These are phyloP conservation scores for Apium graveolens DNA, from an alignment of 129 eudicot species.

Conservation along the genomic window DNA sequence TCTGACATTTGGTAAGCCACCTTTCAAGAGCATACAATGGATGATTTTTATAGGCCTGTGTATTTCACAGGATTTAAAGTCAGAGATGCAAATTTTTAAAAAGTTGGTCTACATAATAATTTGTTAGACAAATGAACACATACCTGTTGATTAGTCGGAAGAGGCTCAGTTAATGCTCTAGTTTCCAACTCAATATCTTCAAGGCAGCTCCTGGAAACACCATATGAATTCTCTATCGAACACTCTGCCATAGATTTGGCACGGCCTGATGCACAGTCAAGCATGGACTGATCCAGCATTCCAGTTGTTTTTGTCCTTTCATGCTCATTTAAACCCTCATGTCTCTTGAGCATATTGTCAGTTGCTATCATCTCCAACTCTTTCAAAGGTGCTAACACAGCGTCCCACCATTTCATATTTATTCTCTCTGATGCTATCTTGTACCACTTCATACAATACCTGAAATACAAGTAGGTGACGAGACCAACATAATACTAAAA, in stretches of 20 bases:
- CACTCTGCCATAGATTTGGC: conserved; percentile 14
- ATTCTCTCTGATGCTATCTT: conserved; percentile 76
- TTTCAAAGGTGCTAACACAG: conserved; percentile 70
- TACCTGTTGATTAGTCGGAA: conserved; percentile 97
- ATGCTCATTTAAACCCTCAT: conserved; percentile 12
- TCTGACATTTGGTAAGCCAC: conserved; percentile 91
- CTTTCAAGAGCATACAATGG: conserved; percentile 74
- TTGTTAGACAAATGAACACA: conserved; percentile 12
- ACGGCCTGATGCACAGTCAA: too few species aligned
- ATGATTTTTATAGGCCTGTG: conserved; percentile 80
- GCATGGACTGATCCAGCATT: conserved; percentile 1
- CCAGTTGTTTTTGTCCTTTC: conserved; percentile 13
- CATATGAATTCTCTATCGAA: conserved; percentile 15
- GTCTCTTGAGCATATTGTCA: conserved; percentile 29
- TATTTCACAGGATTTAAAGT: neutral
- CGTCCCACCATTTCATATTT: conserved; percentile 74
- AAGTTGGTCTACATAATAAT: neutral
- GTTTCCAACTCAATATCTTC: conserved; percentile 97
- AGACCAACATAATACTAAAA: neutral
- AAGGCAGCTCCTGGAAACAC: conserved; percentile 37
- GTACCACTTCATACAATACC: conserved; percentile 92
- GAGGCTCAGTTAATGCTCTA: conserved; percentile 92
- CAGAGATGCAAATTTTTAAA: neutral
- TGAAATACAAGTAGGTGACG: conserved; percentile 21
- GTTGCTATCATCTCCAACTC: conserved; percentile 64